phyloP scores from a whole-genome alignment of 768 basidiomycete genomes.

The Suillus bovinus region DNA sequence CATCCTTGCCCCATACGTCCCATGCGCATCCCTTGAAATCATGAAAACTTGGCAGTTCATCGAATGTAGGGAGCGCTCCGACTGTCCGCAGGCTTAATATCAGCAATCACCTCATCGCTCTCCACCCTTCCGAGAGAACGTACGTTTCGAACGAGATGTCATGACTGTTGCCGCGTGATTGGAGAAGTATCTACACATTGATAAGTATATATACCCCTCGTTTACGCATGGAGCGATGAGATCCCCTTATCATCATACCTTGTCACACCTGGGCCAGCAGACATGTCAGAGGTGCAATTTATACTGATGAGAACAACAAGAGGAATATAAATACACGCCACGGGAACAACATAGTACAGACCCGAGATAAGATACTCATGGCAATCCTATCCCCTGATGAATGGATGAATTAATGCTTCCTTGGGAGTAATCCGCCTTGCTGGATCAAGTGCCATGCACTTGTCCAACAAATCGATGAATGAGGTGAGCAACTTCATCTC shows the following conservation, averaged over 20 bases:
- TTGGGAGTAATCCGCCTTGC: conserved; percentile 83
- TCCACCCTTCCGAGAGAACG: conserved; percentile 17
- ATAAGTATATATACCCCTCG: conserved; percentile 8
- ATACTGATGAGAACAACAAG: conserved; percentile 11
- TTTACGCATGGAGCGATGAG: not conserved
- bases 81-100: not conserved
- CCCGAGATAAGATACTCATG: conserved; percentile 8
- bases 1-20: conserved; percentile 65
- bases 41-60: conserved; percentile 47
- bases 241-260: not conserved
- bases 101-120: conserved; percentile 7
- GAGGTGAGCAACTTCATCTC: conserved; percentile 76
- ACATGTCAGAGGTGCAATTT: conserved; percentile 17
- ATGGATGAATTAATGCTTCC: conserved; percentile 86
- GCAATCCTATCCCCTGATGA: conserved; percentile 59
- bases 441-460: conserved; percentile 86
- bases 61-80: conserved; percentile 42
- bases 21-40: conserved; percentile 61
- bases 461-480: conserved; percentile 91
- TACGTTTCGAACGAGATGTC: conserved; percentile 15
- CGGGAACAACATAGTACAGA: conserved; percentile 13
- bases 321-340: conserved; percentile 29
- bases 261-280: conserved; percentile 14
- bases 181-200: not conserved
- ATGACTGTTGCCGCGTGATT: conserved; percentile 14